Percentiles rank a stretch among this genome's conserved stretches.
phyloP scores from a whole-genome alignment of 345 rosid species.

The Eucalyptus regnans region DNA sequence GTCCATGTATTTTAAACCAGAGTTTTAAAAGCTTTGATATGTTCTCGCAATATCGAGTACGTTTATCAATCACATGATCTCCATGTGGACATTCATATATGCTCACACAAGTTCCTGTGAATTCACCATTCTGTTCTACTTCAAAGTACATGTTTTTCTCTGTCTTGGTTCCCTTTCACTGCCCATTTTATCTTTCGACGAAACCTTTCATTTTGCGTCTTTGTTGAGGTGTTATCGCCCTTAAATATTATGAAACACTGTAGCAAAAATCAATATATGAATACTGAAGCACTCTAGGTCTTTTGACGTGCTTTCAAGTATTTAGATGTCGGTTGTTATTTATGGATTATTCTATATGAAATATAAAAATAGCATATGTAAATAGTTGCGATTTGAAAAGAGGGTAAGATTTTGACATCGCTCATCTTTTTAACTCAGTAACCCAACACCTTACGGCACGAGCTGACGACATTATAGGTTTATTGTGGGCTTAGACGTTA shows the following conservation, averaged over 20 bases:
- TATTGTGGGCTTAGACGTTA: too few species aligned
- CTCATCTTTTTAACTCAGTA: not conserved
- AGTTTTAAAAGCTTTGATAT: not conserved
- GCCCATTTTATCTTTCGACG: not conserved
- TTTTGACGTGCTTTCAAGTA: not conserved
- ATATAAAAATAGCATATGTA: not conserved
- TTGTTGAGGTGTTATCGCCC: not conserved
- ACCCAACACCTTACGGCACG: not conserved
- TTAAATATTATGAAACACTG: too few species aligned
- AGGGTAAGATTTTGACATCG: not conserved
- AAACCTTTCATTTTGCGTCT: not conserved
- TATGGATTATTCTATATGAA: not conserved
- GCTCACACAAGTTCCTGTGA: not conserved
- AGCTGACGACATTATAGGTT: too few species aligned
- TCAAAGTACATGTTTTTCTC: not conserved
- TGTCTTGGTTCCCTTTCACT: not conserved
- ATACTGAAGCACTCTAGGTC: not conserved
- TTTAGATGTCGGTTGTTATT: not conserved
- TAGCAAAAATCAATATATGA: too few species aligned
- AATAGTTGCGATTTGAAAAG: not conserved
- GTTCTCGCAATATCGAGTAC: not conserved
- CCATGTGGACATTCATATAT: not conserved
- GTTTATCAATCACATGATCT: not conserved
- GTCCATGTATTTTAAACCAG: not conserved
- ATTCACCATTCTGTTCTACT: not conserved